phyloP scores from a whole-genome alignment of 164 flowering plant species.

The Vitis rotundifolia region DNA sequence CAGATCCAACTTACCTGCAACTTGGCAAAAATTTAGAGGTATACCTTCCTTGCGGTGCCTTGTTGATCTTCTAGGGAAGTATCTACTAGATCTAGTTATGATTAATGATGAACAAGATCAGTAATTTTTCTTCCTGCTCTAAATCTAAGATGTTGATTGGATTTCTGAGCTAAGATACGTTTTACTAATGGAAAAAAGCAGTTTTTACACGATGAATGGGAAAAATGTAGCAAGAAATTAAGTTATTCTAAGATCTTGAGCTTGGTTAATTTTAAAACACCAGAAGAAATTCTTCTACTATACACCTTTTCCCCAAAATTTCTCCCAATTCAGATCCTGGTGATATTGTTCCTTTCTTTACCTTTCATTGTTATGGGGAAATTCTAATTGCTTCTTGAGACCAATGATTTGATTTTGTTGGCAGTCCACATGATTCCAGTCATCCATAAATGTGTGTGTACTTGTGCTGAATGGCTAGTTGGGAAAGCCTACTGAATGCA shows the following conservation, averaged over 20 bases:
- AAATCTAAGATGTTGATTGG: not conserved
- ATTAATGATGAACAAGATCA: not conserved
- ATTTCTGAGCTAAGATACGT: not conserved
- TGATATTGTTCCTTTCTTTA: not conserved
- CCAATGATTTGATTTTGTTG: not conserved
- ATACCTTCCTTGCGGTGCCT: slow-evolving; percentile 1
- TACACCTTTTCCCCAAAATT: too few relatives aligned
- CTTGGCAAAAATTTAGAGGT: slow-evolving; percentile 64
- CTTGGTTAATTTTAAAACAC: too few relatives aligned
- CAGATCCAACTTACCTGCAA: slow-evolving; percentile 35
- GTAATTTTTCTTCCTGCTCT: not conserved
- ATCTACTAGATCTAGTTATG: not conserved
- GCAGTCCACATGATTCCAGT: not conserved
- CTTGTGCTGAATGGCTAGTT: not conserved
- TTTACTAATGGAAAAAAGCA: not conserved
- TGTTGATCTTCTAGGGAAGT: not conserved
- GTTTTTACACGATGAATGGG: not conserved
- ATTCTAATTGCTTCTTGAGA: not conserved
- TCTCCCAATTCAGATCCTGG: not conserved
- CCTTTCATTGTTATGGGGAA: not conserved
- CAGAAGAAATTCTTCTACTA: too few relatives aligned
- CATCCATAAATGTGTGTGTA: not conserved
- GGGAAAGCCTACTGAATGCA: not conserved
- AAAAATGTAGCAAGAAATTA: not conserved
- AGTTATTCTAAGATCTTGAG: too few relatives aligned